These are phyloP conservation scores for Nigrograna mackinnonii DNA, from an alignment of 2,329 filamentous ascomycete genomes.

Conservation along the genomic window DNA sequence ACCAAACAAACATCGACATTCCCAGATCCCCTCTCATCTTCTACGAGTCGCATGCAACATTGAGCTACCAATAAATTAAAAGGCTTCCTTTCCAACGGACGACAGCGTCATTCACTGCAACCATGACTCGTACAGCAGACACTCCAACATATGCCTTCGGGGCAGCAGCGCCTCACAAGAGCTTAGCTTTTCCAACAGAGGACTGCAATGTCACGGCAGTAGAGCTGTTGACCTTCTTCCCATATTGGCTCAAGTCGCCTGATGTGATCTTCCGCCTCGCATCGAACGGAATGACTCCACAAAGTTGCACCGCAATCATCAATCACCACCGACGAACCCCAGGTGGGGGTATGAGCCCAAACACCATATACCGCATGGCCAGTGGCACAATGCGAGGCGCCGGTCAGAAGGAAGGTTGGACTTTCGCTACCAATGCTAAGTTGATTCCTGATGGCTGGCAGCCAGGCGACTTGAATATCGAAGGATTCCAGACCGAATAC, in stretches of 20 bases:
- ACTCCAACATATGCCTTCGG: no score
- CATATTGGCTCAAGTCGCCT: constrained; percentile 22
- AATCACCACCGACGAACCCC: constrained; percentile 19
- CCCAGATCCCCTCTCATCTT: no score
- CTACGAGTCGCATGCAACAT: no score
- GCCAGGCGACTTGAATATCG: constrained; percentile 9
- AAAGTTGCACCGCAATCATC: constrained; percentile 16
- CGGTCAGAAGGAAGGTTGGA: neutral
- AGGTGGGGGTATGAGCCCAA: constrained; percentile 9
- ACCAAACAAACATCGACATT: no score
- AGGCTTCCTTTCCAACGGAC: no score
- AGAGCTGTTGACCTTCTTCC: constrained; percentile 27
- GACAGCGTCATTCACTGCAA: no score
- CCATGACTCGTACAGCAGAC: no score
- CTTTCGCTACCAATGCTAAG: neutral
- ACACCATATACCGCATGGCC: constrained; percentile 6
- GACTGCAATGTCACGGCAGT: constrained; percentile 29
- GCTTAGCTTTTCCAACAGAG: no score
- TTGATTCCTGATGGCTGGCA: constrained; percentile 13
- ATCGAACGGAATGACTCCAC: constrained; percentile 19
- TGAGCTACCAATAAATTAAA: no score
- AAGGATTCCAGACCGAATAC: neutral
- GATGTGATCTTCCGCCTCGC: constrained; percentile 25
- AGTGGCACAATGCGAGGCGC: neutral
- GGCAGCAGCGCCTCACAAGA: no score